These are phyloP conservation scores for Ceratocystis destructans DNA, from an alignment of 2,329 filamentous ascomycete species.

Conservation along the genomic window DNA sequence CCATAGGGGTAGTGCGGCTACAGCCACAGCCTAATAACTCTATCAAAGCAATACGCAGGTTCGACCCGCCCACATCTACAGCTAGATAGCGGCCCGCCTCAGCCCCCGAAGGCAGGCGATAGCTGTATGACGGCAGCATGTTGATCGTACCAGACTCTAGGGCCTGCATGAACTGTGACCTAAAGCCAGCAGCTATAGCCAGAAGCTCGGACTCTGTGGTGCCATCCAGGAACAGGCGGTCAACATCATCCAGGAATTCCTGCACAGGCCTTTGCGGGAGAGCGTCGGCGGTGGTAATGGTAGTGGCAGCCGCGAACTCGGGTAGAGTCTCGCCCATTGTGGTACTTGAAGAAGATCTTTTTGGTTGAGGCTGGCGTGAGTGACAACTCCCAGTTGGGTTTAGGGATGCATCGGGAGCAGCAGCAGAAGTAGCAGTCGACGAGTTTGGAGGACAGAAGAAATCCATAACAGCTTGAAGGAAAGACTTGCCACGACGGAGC, in stretches of 20 bases:
- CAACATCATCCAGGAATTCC: constrained; percentile 45
- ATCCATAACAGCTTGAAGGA: constrained; percentile 41
- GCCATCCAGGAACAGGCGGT: constrained; percentile 38
- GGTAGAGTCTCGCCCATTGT: constrained; percentile 9
- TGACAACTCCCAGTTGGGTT: constrained; percentile 18
- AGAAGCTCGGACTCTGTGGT: constrained; percentile 32
- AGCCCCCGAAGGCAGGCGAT: constrained; percentile 46
- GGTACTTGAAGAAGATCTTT: constrained; percentile 15
- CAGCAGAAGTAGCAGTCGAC: constrained; percentile 30
- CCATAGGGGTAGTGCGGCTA: neutral
- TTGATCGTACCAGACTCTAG: constrained; percentile 40
- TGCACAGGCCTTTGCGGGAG: constrained; percentile 23
- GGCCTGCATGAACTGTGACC: constrained; percentile 40
- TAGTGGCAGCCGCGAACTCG: neutral
- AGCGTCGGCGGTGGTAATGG: neutral
- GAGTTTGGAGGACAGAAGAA: constrained; percentile 19
- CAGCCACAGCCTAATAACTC: constrained; percentile 37
- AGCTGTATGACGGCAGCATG: constrained; percentile 55
- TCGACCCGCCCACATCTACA: constrained; percentile 57
- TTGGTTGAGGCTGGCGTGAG: constrained; percentile 6
- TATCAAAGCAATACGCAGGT: constrained; percentile 50
- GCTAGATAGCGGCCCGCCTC: constrained; percentile 48
- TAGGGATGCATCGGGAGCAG: constrained; percentile 14
- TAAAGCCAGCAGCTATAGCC: constrained; percentile 36
- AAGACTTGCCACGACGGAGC: constrained; percentile 44